These are phyloP conservation scores for Thermoascus crustaceus DNA, from an alignment of 2,329 filamentous ascomycete species.

Conservation along the genomic window DNA sequence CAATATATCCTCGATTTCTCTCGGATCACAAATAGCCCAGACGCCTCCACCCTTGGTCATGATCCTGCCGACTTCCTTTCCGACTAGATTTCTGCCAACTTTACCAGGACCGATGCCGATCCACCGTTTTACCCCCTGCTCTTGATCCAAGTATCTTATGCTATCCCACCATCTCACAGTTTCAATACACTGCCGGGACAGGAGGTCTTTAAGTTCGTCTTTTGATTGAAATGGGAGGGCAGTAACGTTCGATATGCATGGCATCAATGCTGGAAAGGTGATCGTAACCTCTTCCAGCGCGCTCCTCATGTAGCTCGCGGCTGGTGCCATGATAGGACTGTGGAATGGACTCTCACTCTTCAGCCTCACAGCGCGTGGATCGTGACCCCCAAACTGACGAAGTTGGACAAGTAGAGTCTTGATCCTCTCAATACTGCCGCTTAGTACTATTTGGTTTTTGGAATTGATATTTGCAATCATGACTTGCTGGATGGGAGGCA, in stretches of 20 bases:
- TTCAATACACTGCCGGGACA: conserved; percentile 78
- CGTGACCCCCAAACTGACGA: conserved; percentile 81
- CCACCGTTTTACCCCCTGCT: conserved; percentile 73
- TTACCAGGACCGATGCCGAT: conserved; percentile 90
- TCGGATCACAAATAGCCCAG: conserved; percentile 80
- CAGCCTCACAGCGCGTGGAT: conserved; percentile 76
- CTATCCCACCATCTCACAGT: conserved; percentile 94
- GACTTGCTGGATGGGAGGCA: conserved; percentile 76
- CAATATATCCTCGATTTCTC: conserved; percentile 62
- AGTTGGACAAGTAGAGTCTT: conserved; percentile 74
- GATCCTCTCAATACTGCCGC: conserved; percentile 76
- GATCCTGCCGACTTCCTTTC: conserved; percentile 85
- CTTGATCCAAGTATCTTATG: conserved; percentile 79
- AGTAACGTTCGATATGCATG: conserved; percentile 80
- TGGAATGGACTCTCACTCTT: conserved; percentile 88
- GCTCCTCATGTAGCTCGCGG: conserved; percentile 62
- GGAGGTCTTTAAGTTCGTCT: conserved; percentile 66
- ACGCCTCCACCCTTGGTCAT: conserved; percentile 80
- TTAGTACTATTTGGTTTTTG: conserved; percentile 92
- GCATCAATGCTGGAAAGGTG: conserved; percentile 64
- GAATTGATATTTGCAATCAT: conserved; percentile 90
- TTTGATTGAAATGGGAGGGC: conserved; percentile 67
- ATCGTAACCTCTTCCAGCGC: conserved; percentile 59
- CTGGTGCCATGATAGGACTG: conserved; percentile 83
- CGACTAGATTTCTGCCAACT: conserved; percentile 85